These are phyloP conservation scores for Flaveria linearis DNA, from an alignment of 129 eudicot species.

Conservation along the genomic window DNA sequence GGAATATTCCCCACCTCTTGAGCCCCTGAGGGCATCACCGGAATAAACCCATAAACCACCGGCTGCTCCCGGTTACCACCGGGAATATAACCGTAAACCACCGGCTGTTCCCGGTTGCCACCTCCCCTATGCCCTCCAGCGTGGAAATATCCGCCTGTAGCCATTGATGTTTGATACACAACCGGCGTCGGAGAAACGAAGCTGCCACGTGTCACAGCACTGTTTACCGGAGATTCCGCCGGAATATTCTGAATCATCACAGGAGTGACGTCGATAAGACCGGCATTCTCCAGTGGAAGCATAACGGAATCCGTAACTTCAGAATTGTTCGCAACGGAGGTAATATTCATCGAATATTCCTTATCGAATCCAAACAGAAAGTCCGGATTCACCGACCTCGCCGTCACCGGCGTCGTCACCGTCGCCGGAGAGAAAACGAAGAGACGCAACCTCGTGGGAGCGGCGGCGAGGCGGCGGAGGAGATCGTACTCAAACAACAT, in stretches of 20 bases:
- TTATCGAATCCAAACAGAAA: constrained; percentile 75
- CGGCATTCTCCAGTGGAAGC: constrained; percentile 32
- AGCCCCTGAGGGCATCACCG: constrained; percentile 35
- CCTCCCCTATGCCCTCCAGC: constrained; percentile 30
- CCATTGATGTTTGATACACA: constrained; percentile 24
- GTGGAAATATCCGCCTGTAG: constrained; percentile 35
- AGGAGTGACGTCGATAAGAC: constrained; percentile 12
- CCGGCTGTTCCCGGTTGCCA: constrained; percentile 56
- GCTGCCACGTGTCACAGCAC: constrained; percentile 34
- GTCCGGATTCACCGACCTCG: constrained; percentile 53
- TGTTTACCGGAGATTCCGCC: constrained; percentile 10
- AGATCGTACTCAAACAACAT: constrained; percentile 74
- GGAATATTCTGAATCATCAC: constrained; percentile 31
- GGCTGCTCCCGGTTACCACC: constrained; percentile 52
- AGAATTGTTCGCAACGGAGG: constrained; percentile 14
- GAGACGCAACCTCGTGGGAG: constrained; percentile 54
- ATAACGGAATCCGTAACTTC: constrained; percentile 22
- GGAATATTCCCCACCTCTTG: constrained; percentile 39
- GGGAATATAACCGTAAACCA: constrained; percentile 36
- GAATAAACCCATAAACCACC: constrained; percentile 52
- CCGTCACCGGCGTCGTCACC: constrained; percentile 30
- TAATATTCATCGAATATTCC: constrained; percentile 38
- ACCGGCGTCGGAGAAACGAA: constrained; percentile 25
- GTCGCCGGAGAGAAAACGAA: constrained; percentile 41
- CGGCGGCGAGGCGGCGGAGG: constrained; percentile 42